Conservation (phyloP, 2,329 filamentous ascomycete genomes). For the Cercospora citrullina region DNA sequence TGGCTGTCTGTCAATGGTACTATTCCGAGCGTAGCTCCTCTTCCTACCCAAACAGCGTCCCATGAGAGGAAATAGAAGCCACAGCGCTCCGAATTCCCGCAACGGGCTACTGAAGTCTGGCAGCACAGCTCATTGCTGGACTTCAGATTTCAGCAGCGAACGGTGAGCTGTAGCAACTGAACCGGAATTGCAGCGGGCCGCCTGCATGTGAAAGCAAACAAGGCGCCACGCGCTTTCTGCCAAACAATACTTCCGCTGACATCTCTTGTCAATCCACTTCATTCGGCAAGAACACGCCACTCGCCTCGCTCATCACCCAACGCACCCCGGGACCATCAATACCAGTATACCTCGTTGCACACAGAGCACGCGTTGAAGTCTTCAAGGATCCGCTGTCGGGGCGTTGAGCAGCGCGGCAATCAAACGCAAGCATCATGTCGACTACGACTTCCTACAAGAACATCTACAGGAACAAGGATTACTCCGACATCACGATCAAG, state of each 20-base stretch:
- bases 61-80: background rate
- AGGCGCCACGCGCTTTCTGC: background rate
- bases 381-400: no score
- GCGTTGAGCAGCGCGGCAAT: no score
- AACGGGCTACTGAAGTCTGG: no score
- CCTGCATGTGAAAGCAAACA: background rate
- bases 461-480: background rate
- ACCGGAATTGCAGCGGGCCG: background rate
- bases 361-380: no score
- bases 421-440: no score
- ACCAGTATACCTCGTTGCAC: no score
- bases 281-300: no score
- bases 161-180: background rate
- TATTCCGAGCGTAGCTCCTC: background rate
- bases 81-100: no score
- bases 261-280: no score
- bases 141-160: background rate
- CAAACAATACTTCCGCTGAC: background rate
- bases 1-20: conserved; percentile 11
- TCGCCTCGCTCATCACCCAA: no score
- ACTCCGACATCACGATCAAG: background rate
- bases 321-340: no score
- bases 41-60: background rate
- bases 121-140: background rate
- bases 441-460: no score